Base-by-base conservation (phyloP, 2,329 filamentous ascomycete species). In the Stromatinia cepivora region DNA sequence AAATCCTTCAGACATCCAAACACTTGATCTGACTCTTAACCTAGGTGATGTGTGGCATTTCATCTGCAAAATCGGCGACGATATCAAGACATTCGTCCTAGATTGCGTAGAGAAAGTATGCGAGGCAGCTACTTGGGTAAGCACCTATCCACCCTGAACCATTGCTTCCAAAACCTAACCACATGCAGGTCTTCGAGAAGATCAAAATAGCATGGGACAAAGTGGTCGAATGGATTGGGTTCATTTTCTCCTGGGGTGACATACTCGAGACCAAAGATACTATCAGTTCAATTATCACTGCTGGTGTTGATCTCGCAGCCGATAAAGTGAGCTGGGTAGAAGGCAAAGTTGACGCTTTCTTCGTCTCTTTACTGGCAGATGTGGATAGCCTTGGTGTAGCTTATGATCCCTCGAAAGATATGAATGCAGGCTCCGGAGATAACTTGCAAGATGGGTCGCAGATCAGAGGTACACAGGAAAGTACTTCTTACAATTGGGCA, bases 191-290 rank as follows among this genome's bases (percentile, higher is more conserved):
- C 52, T 54, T 28, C 25, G 52, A 54, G 3, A 54, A 54, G 28
- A 54, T 54, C 52, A 54, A 54, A 34, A 34, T 54, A 28, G 28
- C 52, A 28, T 28, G n/a, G 25, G 25, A 34, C 28, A 54, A 54
- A 54, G 52, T 54, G 52, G 28, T 54, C 28, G 52, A 54, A 28
- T 54, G n/a, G 25, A 31, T 54, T 34, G 52, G 52, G 25, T 54
- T 54, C 52, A 54, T 54, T 34, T 54, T 54, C 28, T 28, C n/a
- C 52, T 54, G 52, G 52, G 15, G 52, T 34, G 52, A 54, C 15
- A 54, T 54, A 54, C n/a, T 54, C 52, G 52, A 28, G 25, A 54
- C 52, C 52, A 54, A 54, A 54, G 28, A 54, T 34, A 28, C n/a
- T 28, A 34, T 54, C 28, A 34, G 52, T 34, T 28, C 52, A 54